Percentiles rank a stretch among this genome's conserved stretches.
phyloP scores from a whole-genome alignment of 2,329 filamentous ascomycete species.

The Pestalotiopsis sp. region DNA sequence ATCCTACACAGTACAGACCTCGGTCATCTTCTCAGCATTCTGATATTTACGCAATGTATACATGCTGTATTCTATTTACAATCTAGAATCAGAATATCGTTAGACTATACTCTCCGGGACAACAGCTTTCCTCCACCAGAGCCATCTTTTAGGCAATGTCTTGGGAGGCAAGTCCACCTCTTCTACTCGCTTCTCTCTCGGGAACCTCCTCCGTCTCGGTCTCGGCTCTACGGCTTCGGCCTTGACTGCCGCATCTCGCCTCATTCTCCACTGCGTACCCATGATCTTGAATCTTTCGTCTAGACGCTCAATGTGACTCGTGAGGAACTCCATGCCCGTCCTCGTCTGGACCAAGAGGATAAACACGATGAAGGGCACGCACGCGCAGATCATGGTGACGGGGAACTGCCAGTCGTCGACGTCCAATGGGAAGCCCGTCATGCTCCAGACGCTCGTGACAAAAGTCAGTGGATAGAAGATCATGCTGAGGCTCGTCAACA shows the following conservation, averaged over 20 bases:
- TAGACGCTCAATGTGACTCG: background rate
- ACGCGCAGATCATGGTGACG: conserved; percentile 13
- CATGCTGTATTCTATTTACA: background rate
- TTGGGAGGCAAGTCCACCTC: background rate
- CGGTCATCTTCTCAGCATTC: no score
- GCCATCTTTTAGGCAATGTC: background rate
- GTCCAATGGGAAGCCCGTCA: conserved; percentile 6
- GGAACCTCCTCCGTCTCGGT: conserved; percentile 9
- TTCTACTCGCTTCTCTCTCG: background rate
- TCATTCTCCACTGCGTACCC: background rate
- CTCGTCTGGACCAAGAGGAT: conserved; percentile 3
- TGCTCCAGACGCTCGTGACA: conserved; percentile 14
- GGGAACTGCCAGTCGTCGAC: conserved; percentile 15
- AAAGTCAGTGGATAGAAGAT: conserved; percentile 11
- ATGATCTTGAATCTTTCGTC: background rate
- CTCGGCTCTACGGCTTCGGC: background rate
- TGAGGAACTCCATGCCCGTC: conserved; percentile 9
- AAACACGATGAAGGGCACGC: conserved; percentile 10
- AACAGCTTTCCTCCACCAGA: conserved; percentile 1
- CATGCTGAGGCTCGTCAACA: conserved; percentile 13
- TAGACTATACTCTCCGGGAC: background rate
- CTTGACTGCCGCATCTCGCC: background rate
- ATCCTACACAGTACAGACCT: no score
- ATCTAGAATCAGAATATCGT: background rate
- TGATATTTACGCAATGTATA: background rate